Conservation (phyloP, 192 early-diverging fungal genomes). For the Coemansia sp. region DNA sequence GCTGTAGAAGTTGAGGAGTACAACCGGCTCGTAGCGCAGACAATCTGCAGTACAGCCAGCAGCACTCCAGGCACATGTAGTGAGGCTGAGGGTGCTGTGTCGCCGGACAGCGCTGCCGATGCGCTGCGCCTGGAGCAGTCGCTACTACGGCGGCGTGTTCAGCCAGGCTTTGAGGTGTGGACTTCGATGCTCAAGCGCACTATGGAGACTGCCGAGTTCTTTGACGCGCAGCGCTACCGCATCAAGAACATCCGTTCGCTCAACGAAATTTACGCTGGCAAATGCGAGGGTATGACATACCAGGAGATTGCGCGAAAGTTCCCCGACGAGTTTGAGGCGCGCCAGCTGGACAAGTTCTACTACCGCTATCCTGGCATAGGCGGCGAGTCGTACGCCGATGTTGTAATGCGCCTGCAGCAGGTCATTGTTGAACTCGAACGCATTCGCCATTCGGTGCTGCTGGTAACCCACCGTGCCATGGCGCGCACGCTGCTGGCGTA, state of each 20-base stretch:
- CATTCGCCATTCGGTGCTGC: slow-evolving; percentile 79
- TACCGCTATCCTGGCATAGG: slow-evolving; percentile 96
- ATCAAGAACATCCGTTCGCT: slow-evolving; percentile 78
- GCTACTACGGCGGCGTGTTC: slow-evolving; percentile 9
- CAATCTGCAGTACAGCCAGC: slow-evolving; percentile 4
- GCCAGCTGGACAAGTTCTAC: slow-evolving; percentile 82
- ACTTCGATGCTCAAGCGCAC: slow-evolving; percentile 85
- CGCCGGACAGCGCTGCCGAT: not conserved
- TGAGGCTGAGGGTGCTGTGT: slow-evolving; percentile 32
- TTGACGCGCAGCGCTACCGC: slow-evolving; percentile 77
- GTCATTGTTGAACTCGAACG: slow-evolving; percentile 95
- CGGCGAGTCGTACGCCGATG: slow-evolving; percentile 91
- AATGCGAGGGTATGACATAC: slow-evolving; percentile 76
- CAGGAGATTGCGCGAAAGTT: slow-evolving; percentile 73
- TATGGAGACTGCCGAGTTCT: slow-evolving; percentile 77
- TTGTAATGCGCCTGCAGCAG: slow-evolving; percentile 89
- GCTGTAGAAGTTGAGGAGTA: slow-evolving; percentile 51
- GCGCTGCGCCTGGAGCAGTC: slow-evolving; percentile 7
- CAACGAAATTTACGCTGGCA: slow-evolving; percentile 93
- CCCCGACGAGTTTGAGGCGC: slow-evolving; percentile 80
- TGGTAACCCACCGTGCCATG: slow-evolving; percentile 92
- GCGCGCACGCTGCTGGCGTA: slow-evolving; percentile 88
- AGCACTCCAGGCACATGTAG: slow-evolving; percentile 17
- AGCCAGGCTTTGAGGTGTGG: slow-evolving; percentile 62
- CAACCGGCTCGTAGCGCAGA: slow-evolving; percentile 17